Evolutionary conservation across 2,329 filamentous ascomycete species (phyloP).

Genomic region (Sclerotinia borealis): DNA sequence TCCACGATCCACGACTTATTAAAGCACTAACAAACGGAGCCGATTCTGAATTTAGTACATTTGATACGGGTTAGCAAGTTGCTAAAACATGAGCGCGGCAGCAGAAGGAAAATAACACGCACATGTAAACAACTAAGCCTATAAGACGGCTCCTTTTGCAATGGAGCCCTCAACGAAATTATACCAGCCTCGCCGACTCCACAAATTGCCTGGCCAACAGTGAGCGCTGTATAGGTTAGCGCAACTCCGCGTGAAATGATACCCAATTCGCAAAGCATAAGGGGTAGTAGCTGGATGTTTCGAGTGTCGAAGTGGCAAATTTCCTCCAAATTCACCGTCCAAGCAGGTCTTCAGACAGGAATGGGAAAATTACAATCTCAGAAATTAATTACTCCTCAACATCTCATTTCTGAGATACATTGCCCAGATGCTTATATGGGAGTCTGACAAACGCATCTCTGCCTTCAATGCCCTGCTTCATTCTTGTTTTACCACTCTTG

Average conservation of each 20-base stretch:
- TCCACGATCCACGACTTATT: neutral
- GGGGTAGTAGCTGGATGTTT: neutral
- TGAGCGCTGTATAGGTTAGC: conserved; percentile 54
- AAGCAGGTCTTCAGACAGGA: too few species aligned
- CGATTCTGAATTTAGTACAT: conserved; percentile 49
- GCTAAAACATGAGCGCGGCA: neutral
- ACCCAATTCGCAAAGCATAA: conserved; percentile 12
- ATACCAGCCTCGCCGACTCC: conserved; percentile 53
- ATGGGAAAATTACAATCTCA: too few species aligned
- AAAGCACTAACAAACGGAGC: conserved; percentile 35
- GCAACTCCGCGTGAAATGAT: conserved; percentile 51
- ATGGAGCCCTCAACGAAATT: conserved; percentile 54
- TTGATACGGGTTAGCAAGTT: neutral
- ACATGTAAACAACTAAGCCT: conserved; percentile 53
- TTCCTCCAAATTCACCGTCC: too few species aligned
- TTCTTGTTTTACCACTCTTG: too few species aligned
- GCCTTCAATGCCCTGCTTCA: too few species aligned
- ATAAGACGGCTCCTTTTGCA: conserved; percentile 52
- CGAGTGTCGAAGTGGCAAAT: neutral
- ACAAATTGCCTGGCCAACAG: conserved; percentile 57
- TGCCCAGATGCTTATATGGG: too few species aligned
- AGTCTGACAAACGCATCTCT: too few species aligned
- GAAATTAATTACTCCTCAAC: too few species aligned
- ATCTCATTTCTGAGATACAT: too few species aligned
- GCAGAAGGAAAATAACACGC: neutral